Base-by-base conservation (phyloP, 2,329 filamentous ascomycete genomes). In the Bipolaris bicolor region DNA sequence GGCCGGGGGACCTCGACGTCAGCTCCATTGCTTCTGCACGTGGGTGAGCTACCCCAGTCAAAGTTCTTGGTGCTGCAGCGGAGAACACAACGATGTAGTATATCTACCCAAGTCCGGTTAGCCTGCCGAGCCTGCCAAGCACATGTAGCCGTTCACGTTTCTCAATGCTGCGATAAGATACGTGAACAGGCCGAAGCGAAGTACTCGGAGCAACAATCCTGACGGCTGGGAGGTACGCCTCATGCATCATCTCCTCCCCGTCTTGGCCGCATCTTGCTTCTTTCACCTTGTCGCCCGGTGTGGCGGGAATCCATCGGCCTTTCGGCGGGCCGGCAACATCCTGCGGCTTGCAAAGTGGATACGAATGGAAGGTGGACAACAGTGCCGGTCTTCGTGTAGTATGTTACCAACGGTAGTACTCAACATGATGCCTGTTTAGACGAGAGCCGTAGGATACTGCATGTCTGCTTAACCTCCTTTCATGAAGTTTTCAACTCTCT, bases 11-110 rank as follows among this genome's bases (percentile, higher is more conserved):
- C 39, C 47, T 60, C 55, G 33, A 59, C 52, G 36, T 58, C 61
- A 46, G 58, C 62, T 58, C 51, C 60, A 56, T 56, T 58, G 47
- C 53, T 64, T 36, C 55, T 61, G 67, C 70, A 72, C 70, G 69
- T 72, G 70, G 64, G 57, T 58, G 47, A 58, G 49, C 49, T 58
- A 60, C 46, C 60, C 65, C 50, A 52, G 56, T 44, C 39, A 36
- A 36, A 54, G 39, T 18, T 62, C 60, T 63, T 55, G 53, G 50
- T 40, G 36, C 33, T 50, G 48, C 49, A 56, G 40, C 47, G 47
- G 52, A 49, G 50, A 47, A 41, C 18, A 40, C 46, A 33, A 57
- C 58, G 51, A 18, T 40, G 55, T 52, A 47, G 62, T 55, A 47
- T 39, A 57, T 33, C 47, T 51, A 44, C 36, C 18, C 55, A 6